Evolutionary conservation across 495 filamentous ascomycete species (phyloP).

Genomic region (Trichoderma parareesei): DNA sequence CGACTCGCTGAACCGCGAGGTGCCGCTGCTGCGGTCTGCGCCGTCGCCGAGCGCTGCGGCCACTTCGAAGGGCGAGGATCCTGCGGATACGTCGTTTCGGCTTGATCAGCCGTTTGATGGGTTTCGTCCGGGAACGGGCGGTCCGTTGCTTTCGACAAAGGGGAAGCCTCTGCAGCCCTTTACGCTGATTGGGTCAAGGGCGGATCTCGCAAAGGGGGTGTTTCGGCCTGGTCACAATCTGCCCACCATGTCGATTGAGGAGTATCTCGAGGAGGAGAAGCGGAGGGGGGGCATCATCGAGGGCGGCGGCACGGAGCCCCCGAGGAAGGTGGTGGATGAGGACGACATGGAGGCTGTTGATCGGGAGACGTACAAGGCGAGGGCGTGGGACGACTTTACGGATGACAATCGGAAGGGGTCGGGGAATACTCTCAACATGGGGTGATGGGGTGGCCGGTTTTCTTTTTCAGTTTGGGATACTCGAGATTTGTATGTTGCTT

Average conservation of each 20-base stretch:
- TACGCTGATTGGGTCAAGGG: constrained; percentile 69
- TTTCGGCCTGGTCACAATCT: constrained; percentile 88
- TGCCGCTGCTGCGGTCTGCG: constrained; percentile 69
- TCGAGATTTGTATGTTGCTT: no score
- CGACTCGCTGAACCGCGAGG: constrained; percentile 74
- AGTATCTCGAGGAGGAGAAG: constrained; percentile 90
- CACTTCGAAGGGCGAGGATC: constrained; percentile 29
- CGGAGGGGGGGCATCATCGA: constrained; percentile 83
- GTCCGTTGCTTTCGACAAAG: constrained; percentile 69
- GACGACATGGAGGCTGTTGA: constrained; percentile 82
- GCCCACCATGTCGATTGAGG: constrained; percentile 96
- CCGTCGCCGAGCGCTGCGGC: constrained; percentile 11
- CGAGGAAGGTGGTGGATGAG: constrained; percentile 68
- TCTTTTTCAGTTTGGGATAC: no score
- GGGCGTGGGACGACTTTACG: constrained; percentile 90
- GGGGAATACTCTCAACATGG: constrained; percentile 81
- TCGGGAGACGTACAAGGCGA: constrained; percentile 82
- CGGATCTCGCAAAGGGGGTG: constrained; percentile 71
- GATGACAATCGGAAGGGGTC: constrained; percentile 84
- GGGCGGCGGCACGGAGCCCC: constrained; percentile 75
- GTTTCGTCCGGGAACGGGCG: constrained; percentile 44
- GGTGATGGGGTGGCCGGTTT: constrained; percentile 40
- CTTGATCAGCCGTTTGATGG: constrained; percentile 54
- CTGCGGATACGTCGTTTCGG: constrained; percentile 48
- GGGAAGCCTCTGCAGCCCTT: constrained; percentile 91